Base-by-base conservation (phyloP, 2,329 filamentous ascomycete genomes). In the Cladosporium sp. region DNA sequence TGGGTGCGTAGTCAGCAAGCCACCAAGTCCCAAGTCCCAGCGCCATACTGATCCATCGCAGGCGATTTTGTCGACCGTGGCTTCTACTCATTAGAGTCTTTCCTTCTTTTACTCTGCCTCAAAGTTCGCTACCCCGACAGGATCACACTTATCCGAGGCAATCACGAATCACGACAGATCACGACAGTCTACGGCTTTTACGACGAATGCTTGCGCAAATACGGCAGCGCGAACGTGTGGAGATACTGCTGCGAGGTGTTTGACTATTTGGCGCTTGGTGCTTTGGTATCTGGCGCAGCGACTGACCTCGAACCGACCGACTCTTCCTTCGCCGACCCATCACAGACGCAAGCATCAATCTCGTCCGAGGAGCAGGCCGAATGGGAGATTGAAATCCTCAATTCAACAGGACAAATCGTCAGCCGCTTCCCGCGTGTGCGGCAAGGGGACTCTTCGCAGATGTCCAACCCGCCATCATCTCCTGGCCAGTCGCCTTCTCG, bases 141-240 rank as follows among this genome's bases (percentile, higher is more conserved):
- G 60, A 96, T 97, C 75, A 97, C 93, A 3, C 80, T 97, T 37
- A 96, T 97, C 64, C 82, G 92, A 57, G 92, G 92, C 57, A 69
- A 69, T 51, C 66, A 69, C 75, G 92, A 97, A 72, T 96, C 91
- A 39, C 84, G 92, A 53, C 92, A 97, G 70, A 97, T 97, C 58
- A 97, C 92, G 18, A 95, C 89, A 4, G 92, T 97, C 12, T 97
- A 97, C 68, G 92, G 92, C 56, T 97, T 97, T 74, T 97, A 97
- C 74, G 92, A 97, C 65, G 92, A 97, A 73, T 97, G 92, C 64
- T 78, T 96, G 56, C 80, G 92, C 48, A 97, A 97, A 72, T 97
- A 97, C 65, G 92, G 92, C 54, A 95, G 87, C 65, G 91, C 92
- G 32, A 97, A 96, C 62, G 92, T 97, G 1, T 97, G 92, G 92